Conservation (phyloP, 331 rosid genomes). For the Rosa hybrid region DNA sequence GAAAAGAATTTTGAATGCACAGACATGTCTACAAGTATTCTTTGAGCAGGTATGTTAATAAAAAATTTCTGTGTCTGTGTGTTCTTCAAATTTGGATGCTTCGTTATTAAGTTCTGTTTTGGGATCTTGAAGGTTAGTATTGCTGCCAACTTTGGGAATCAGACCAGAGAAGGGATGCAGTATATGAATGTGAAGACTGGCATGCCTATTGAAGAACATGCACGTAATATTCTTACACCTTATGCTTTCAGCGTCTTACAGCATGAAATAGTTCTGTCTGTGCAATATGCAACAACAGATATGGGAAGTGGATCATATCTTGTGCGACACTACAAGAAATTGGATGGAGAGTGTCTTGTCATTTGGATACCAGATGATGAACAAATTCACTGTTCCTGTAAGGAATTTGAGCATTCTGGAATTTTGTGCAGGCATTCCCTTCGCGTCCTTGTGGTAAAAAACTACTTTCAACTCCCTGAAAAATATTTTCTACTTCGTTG, state of each 20-base stretch:
- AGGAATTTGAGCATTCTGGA: constrained; percentile 67
- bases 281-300: constrained; percentile 50
- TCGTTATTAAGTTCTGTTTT: not conserved
- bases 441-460: constrained; percentile 49
- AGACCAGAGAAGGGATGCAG: constrained; percentile 37
- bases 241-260: constrained; percentile 58
- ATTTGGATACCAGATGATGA: constrained; percentile 53
- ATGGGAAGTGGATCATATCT: constrained; percentile 58
- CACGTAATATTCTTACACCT: constrained; percentile 54
- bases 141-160: constrained; percentile 38
- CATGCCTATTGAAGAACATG: constrained; percentile 72
- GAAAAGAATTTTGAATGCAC: constrained; percentile 43
- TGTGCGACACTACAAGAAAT: constrained; percentile 55
- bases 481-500: constrained; percentile 57
- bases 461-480: constrained; percentile 63
- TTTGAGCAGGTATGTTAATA: constrained; percentile 52
- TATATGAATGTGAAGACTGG: constrained; percentile 49
- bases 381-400: constrained; percentile 59
- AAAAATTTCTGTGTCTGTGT: not conserved
- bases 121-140: constrained; percentile 39
- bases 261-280: constrained; percentile 45
- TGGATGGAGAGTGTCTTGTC: constrained; percentile 56
- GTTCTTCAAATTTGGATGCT: not conserved
- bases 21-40: constrained; percentile 47
- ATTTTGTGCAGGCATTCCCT: constrained; percentile 63